These are phyloP conservation scores for Vitis hybrid DNA, from an alignment of 177 flowering plant species.

Conservation along the genomic window DNA sequence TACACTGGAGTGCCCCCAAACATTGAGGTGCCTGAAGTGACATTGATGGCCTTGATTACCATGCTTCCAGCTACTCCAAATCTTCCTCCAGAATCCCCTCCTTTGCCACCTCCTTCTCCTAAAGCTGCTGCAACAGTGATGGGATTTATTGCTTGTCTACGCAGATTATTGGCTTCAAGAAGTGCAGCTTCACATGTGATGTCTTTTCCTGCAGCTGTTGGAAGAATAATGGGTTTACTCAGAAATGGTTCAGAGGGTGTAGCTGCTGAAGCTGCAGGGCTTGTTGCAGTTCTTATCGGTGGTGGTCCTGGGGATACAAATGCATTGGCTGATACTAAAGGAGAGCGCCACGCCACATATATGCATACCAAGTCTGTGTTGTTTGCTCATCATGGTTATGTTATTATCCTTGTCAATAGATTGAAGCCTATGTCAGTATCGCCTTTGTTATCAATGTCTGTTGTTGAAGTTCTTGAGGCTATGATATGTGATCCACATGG, in stretches of 20 bases:
- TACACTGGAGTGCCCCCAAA: slow-evolving; percentile 82
- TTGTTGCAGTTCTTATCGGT: slow-evolving; percentile 86
- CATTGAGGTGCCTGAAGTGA: slow-evolving; percentile 94
- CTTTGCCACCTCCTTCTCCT: slow-evolving; percentile 97
- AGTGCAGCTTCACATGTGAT: slow-evolving; percentile 96
- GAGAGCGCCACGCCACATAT: slow-evolving; percentile 89
- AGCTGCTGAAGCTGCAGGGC: slow-evolving; percentile 92
- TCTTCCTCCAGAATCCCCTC: slow-evolving; percentile 89
- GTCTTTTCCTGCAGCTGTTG: slow-evolving; percentile 99
- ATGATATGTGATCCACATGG: slow-evolving; percentile 98
- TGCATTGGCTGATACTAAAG: slow-evolving; percentile 72
- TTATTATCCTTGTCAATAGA: slow-evolving; percentile 76
- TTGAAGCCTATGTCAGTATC: slow-evolving; percentile 93
- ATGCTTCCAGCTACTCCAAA: slow-evolving; percentile 96
- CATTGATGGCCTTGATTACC: slow-evolving; percentile 94
- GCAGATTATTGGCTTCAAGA: slow-evolving; percentile 80
- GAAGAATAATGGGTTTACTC: slow-evolving; percentile 93
- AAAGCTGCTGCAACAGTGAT: slow-evolving; percentile 98
- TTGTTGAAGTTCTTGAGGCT: slow-evolving; percentile 97
- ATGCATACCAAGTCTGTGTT: slow-evolving; percentile 95
- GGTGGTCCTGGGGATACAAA: slow-evolving; percentile 89
- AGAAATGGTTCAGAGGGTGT: slow-evolving; percentile 99
- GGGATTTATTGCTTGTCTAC: slow-evolving; percentile 89
- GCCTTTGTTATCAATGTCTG: slow-evolving; percentile 87
- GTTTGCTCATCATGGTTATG: slow-evolving; percentile 71